Percentiles rank a stretch among this genome's conserved stretches.
phyloP scores from a whole-genome alignment of 805 yeast species.

The Candida ovalis region DNA sequence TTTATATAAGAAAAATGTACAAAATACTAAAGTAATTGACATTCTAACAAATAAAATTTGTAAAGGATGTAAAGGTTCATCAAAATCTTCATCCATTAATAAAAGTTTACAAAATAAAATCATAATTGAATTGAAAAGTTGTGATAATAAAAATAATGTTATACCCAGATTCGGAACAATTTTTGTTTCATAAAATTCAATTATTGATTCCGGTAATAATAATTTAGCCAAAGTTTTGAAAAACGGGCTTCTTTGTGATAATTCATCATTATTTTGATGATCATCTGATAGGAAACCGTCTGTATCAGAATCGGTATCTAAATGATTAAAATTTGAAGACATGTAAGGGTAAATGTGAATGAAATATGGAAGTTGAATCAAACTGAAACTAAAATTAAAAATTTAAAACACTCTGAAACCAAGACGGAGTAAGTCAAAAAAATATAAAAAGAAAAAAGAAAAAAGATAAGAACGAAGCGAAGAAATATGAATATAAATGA shows the following conservation, averaged over 20 bases:
- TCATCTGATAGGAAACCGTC: neutral
- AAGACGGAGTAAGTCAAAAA: no score
- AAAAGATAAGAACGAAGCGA: no score
- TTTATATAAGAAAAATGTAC: slow-evolving; percentile 36
- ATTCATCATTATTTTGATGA: neutral
- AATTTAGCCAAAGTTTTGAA: neutral
- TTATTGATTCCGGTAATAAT: neutral
- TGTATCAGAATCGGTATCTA: neutral
- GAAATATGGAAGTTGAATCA: neutral
- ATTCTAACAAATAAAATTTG: slow-evolving; percentile 78
- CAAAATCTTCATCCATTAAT: slow-evolving; percentile 58
- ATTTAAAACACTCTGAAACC: no score
- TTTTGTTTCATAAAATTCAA: neutral
- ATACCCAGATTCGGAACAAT: slow-evolving; percentile 46
- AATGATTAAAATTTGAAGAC: neutral
- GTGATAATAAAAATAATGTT: slow-evolving; percentile 53
- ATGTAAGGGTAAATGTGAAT: neutral
- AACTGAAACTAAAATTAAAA: no score
- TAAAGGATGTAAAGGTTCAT: slow-evolving; percentile 64
- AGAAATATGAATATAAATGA: no score
- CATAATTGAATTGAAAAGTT: slow-evolving; percentile 76
- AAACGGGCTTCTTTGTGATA: neutral
- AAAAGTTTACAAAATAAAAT: slow-evolving; percentile 70
- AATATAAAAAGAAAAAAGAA: no score
- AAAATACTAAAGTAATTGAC: slow-evolving; percentile 62